Evolutionary conservation across 2,329 filamentous ascomycete species (phyloP).

Genomic region (Phoma sp.): DNA sequence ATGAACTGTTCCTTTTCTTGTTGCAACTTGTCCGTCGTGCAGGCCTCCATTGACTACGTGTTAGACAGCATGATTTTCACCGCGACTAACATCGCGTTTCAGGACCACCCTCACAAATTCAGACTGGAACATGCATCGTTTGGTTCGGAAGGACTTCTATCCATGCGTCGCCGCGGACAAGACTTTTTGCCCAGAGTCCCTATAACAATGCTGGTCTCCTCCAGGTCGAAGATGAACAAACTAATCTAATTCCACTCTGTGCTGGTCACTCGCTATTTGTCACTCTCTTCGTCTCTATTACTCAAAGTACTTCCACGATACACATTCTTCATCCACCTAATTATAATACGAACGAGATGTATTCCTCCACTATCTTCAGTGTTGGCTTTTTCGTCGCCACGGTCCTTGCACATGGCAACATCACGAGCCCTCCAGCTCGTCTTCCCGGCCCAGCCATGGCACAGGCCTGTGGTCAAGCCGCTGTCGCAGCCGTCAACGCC

Average conservation of each 20-base stretch:
- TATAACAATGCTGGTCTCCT: slow-evolving; percentile 4
- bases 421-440: slow-evolving; percentile 59
- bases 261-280: slow-evolving; percentile 17
- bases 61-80: background rate
- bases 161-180: background rate
- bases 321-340: background rate
- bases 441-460: slow-evolving; percentile 59
- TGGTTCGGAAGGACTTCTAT: slow-evolving; percentile 6
- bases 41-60: background rate
- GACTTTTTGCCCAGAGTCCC: background rate
- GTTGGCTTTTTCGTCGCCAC: slow-evolving; percentile 14
- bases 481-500: slow-evolving; percentile 58
- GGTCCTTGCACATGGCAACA: slow-evolving; percentile 59
- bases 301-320: background rate
- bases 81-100: slow-evolving; percentile 8
- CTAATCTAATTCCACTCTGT: slow-evolving; percentile 17
- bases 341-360: slow-evolving; percentile 9
- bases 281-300: background rate
- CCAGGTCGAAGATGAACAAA: background rate
- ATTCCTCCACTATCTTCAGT: slow-evolving; percentile 3
- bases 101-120: slow-evolving; percentile 6
- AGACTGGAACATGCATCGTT: slow-evolving; percentile 1
- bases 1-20: background rate
- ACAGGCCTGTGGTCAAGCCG: slow-evolving; percentile 60
- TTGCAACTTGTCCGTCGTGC: background rate